Evolutionary conservation across 164 flowering plant genomes (phyloP).

Genomic region (Warburgia ugandensis): DNA sequence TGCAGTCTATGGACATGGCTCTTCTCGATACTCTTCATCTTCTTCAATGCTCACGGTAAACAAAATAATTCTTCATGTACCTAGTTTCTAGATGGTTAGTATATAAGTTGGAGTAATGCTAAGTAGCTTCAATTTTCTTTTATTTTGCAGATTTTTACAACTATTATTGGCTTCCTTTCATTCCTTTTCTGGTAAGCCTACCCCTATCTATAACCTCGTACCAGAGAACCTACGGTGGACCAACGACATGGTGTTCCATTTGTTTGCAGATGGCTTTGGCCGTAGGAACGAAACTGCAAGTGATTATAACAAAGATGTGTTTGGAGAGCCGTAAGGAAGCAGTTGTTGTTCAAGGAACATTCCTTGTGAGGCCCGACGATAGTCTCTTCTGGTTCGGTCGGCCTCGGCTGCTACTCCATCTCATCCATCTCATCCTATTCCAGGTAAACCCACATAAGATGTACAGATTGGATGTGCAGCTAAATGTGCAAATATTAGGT

Average conservation of each 20-base stretch:
- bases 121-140: too few relatives aligned
- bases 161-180: constrained; percentile 59
- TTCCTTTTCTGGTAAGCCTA: constrained; percentile 49
- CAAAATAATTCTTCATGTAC: neutral
- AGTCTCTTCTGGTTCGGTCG: constrained; percentile 52
- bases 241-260: neutral
- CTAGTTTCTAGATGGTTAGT: neutral
- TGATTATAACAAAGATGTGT: constrained; percentile 58
- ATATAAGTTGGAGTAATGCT: neutral
- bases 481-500: too few relatives aligned
- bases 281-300: constrained; percentile 58
- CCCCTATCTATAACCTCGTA: too few relatives aligned
- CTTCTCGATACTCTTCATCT: constrained; percentile 45
- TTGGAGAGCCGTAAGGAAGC: constrained; percentile 29
- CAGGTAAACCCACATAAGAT: too few relatives aligned
- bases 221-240: neutral
- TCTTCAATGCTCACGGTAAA: constrained; percentile 57
- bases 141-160: constrained; percentile 37
- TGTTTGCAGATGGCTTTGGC: constrained; percentile 34
- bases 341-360: constrained; percentile 41
- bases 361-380: constrained; percentile 53
- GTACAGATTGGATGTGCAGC: too few relatives aligned
- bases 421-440: constrained; percentile 50
- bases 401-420: constrained; percentile 46
- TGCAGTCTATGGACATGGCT: constrained; percentile 67